These are phyloP conservation scores for Handroanthus guayacan DNA, from an alignment of 257 asterid species.

Conservation along the genomic window DNA sequence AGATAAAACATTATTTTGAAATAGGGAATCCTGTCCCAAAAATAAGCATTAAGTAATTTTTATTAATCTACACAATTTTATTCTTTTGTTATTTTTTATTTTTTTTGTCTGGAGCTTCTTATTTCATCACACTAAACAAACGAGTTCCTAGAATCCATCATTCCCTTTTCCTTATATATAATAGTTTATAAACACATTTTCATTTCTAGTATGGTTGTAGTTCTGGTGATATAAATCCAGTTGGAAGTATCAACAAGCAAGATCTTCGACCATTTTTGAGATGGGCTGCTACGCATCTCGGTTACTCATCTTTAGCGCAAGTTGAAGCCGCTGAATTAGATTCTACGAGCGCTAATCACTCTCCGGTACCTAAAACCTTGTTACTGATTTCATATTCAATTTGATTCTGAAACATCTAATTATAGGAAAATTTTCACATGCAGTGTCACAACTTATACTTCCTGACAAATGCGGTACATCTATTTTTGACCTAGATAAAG, in stretches of 20 bases:
- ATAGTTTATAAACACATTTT: slow-evolving; percentile 18
- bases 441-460: no score
- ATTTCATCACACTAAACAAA: no score
- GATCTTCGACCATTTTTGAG: slow-evolving; percentile 71
- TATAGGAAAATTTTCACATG: no score
- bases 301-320: slow-evolving; percentile 72
- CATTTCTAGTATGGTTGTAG: slow-evolving; percentile 77
- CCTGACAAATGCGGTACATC: no score
- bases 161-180: not conserved
- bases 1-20: no score
- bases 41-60: no score
- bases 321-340: slow-evolving; percentile 67
- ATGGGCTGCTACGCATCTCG: slow-evolving; percentile 78
- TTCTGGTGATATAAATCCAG: slow-evolving; percentile 81
- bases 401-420: not conserved
- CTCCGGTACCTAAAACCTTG: slow-evolving; percentile 44
- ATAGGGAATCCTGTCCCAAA: no score
- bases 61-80: no score
- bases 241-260: slow-evolving; percentile 74
- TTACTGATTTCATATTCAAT: not conserved
- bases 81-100: no score
- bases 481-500: no score
- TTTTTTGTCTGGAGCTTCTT: no score
- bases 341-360: slow-evolving; percentile 56
- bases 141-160: no score